Base-by-base conservation (phyloP, 2,329 filamentous ascomycete species). In the Dryadomyces quercus-mongolicae region DNA sequence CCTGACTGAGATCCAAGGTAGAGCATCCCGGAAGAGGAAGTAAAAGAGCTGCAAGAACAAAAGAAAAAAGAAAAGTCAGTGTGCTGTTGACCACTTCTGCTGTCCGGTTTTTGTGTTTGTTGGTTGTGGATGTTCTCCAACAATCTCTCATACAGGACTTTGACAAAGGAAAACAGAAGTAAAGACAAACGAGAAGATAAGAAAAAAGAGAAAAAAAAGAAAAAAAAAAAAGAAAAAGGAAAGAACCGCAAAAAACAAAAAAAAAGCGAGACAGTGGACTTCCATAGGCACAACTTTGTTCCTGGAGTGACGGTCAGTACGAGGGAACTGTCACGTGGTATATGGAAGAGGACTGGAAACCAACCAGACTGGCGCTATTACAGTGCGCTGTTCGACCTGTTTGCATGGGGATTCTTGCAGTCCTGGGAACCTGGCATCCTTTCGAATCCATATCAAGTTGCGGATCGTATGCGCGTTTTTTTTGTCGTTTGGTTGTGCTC, bases 41-140 rank as follows among this genome's bases (percentile, higher is more conserved):
- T 66, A 70, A 80, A 70, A 64, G 72, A 76, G 71, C 77, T 81
- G 67, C 75, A 78, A 58, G 79, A 74, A 74, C 76, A 79, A 51
- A 48, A 47, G 42, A 54, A 55, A 54, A 51, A 50, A 50, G 45
- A 54, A 55, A 58, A 59, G 76, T 81, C 75, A 81, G 77, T 81
- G 69, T 75, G 65, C 71, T 73, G 69, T 77, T 70, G 64, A 69
- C 71, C 70, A 74, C 70, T 69, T 59, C 49, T 54, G 53, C 22
- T 52, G 57, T 58, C 49, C 55, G 50, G 54, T 51, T 52, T 55
- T 40, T 44, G 52, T 40, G 18, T 54, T 45, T 22, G 43, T 34
- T 42, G 51, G 36, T 25, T 52, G 51, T 53, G 38, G 34, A 40
- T 20, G 15, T 45, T n/a, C 25, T 49, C 49, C 38, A 51, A 44